A percentile compares a stretch with the other conserved stretches of the same genome.
phyloP scores from a whole-genome alignment of 345 rosid genomes.

The Pugionium cornutum region DNA sequence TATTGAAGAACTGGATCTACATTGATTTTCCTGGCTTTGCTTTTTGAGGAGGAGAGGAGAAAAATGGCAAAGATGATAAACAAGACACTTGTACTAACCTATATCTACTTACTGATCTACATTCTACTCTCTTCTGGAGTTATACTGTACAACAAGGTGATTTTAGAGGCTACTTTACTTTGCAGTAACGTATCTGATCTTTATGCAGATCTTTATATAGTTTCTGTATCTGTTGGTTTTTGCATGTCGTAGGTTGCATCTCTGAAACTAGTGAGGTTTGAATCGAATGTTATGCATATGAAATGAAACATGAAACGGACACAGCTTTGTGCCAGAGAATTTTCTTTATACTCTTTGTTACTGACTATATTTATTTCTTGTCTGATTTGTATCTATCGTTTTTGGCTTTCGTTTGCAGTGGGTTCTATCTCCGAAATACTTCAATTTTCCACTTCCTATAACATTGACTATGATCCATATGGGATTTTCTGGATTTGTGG shows the following conservation, averaged over 20 bases:
- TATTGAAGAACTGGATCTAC: conserved; percentile 3
- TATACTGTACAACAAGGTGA: conserved; percentile 92
- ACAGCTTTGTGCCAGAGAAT: background rate
- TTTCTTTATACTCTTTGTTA: conserved; percentile 3
- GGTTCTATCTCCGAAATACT: conserved; percentile 92
- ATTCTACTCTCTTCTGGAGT: conserved; percentile 87
- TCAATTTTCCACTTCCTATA: conserved; percentile 88
- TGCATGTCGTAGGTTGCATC: conserved; percentile 6
- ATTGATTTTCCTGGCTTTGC: too few relatives aligned
- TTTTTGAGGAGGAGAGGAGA: too few relatives aligned
- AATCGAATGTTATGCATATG: conserved; percentile 5
- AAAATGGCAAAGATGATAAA: conserved; percentile 33
- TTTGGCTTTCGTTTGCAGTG: conserved; percentile 60
- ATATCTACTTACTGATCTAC: conserved; percentile 77
- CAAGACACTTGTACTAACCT: conserved; percentile 55
- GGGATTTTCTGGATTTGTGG: conserved; percentile 60
- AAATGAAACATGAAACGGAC: background rate
- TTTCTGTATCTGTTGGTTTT: conserved; percentile 1
- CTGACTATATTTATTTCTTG: background rate
- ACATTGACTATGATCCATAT: conserved; percentile 70
- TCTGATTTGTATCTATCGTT: background rate
- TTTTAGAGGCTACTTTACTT: background rate
- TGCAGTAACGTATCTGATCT: background rate
- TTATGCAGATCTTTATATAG: conserved; percentile 4
- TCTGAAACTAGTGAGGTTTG: background rate